Conservation (phyloP, 2,329 filamentous ascomycete genomes). For the Pseudogymnoascus sp. region DNA sequence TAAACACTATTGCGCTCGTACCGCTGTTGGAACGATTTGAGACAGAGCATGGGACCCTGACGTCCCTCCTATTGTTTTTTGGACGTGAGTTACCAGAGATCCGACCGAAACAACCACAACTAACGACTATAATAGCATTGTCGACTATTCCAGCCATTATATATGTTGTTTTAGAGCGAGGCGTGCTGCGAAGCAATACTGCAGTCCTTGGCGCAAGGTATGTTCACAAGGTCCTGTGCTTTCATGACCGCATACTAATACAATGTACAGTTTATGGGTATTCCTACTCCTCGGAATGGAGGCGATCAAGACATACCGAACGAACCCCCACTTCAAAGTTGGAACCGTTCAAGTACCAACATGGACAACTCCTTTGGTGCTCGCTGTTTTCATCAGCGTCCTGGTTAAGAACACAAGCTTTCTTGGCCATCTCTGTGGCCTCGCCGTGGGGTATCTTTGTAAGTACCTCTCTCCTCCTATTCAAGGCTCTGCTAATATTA, state of each 20-base stretch:
- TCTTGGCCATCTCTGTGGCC: slow-evolving; percentile 76
- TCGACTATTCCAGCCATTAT: slow-evolving; percentile 74
- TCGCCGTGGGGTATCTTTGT: slow-evolving; percentile 83
- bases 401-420: slow-evolving; percentile 76
- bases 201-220: slow-evolving; percentile 77
- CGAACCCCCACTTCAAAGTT: slow-evolving; percentile 68
- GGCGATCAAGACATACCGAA: slow-evolving; percentile 74
- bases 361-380: slow-evolving; percentile 79
- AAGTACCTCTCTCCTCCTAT: slow-evolving; percentile 31
- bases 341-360: slow-evolving; percentile 68
- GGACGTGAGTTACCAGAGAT: slow-evolving; percentile 59
- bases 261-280: slow-evolving; percentile 69
- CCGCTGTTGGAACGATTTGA: slow-evolving; percentile 94
- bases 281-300: slow-evolving; percentile 82
- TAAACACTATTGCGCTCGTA: slow-evolving; percentile 72
- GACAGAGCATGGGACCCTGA: slow-evolving; percentile 81
- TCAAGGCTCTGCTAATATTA: slow-evolving; percentile 18
- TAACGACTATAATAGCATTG: slow-evolving; percentile 46
- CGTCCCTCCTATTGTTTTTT: slow-evolving; percentile 78
- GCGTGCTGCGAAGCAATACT: slow-evolving; percentile 63
- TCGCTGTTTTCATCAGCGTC: slow-evolving; percentile 66
- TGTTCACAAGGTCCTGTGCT: slow-evolving; percentile 20
- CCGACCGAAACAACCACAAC: slow-evolving; percentile 13
- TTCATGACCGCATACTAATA: slow-evolving; percentile 20
- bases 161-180: slow-evolving; percentile 73